Conservation (phyloP, 1,284 basidiomycete species). For the Ganoderma boninense region DNA sequence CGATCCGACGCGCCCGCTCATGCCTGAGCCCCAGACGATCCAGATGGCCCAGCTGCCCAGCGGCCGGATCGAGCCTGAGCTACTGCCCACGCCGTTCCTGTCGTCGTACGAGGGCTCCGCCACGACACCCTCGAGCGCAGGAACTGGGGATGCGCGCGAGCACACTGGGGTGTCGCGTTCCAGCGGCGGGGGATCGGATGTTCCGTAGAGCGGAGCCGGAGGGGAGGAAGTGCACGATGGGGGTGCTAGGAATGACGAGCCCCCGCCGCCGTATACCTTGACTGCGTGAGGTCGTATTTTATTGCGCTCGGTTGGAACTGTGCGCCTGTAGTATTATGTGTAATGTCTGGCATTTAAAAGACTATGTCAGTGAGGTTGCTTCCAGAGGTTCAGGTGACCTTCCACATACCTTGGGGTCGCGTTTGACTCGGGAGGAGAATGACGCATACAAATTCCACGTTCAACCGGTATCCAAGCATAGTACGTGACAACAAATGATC, state of each 20-base stretch:
- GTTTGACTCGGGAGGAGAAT: no score
- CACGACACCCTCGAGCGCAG: neutral
- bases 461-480: no score
- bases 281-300: neutral
- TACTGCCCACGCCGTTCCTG: neutral
- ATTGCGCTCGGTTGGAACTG: neutral
- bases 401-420: no score
- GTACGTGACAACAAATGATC: no score
- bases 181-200: neutral
- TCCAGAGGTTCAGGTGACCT: no score
- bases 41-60: neutral
- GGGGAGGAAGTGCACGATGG: neutral
- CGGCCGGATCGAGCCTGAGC: neutral
- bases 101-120: neutral
- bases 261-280: neutral
- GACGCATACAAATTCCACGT: no score
- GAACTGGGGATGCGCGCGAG: neutral
- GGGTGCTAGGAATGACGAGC: neutral
- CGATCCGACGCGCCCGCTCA: neutral
- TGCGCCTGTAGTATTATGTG: no score
- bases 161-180: neutral
- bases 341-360: no score
- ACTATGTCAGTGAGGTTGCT: no score
- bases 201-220: neutral
- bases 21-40: neutral